Conservation (phyloP, 1,284 basidiomycete species). For the Cryptococcus jaspeensis region DNA sequence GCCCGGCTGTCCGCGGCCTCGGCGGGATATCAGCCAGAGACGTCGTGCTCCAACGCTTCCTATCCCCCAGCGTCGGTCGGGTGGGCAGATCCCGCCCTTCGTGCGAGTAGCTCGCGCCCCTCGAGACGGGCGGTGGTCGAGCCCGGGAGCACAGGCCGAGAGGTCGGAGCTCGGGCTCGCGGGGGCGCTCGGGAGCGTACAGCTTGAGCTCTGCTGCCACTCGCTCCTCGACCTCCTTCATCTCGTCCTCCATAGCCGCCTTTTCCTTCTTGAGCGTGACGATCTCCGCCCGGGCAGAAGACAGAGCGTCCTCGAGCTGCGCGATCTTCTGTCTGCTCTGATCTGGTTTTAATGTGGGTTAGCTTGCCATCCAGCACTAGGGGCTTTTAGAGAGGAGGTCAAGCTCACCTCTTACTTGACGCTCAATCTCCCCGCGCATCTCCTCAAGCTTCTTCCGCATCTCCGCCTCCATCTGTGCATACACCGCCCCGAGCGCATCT, state of each 20-base stretch:
- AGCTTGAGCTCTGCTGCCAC: neutral
- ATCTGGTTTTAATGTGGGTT: neutral
- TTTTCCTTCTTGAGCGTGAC: neutral
- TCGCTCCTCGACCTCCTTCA: conserved; percentile 2
- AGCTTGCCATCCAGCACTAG: neutral
- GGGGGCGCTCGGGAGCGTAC: neutral
- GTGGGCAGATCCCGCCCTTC: neutral
- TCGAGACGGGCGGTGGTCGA: neutral
- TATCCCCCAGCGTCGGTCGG: neutral
- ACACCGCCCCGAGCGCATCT: neutral
- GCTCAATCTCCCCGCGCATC: neutral
- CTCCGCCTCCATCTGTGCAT: neutral
- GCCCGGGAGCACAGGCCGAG: neutral
- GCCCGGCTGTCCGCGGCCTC: neutral
- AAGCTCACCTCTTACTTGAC: conserved; percentile 1
- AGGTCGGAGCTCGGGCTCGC: neutral
- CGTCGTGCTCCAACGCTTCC: neutral
- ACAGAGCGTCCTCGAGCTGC: neutral
- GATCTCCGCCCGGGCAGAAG: neutral
- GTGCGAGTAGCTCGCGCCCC: neutral
- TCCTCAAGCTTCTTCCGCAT: neutral
- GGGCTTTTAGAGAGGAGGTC: too few species aligned
- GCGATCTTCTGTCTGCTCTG: neutral
- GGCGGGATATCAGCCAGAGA: neutral
- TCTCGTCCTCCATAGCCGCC: neutral